Conservation (phyloP, 208 protist species). For the Trypanosomatidae sp. region DNA sequence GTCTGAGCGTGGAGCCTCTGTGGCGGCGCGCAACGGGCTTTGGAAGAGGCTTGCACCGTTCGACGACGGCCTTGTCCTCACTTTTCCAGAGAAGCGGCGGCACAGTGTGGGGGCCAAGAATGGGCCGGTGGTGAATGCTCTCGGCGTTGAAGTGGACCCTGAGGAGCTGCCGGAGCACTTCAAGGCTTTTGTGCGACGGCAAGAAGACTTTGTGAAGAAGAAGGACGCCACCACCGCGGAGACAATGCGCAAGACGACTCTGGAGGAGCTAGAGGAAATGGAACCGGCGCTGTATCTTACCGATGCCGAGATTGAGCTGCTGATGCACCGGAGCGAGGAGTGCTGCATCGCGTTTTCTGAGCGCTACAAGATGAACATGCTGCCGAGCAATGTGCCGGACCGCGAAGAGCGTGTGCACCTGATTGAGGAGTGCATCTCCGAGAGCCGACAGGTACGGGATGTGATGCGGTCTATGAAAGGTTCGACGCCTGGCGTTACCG, state of each 20-base stretch:
- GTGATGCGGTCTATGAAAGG: slow-evolving; percentile 87
- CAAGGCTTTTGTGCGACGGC: slow-evolving; percentile 79
- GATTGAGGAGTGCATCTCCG: slow-evolving; percentile 77
- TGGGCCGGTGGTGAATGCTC: slow-evolving; percentile 52
- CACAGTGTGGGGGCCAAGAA: slow-evolving; percentile 11
- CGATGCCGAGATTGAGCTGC: slow-evolving; percentile 68
- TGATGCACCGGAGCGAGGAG: slow-evolving; percentile 62
- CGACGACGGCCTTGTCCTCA: slow-evolving; percentile 68
- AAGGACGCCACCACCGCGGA: slow-evolving; percentile 44
- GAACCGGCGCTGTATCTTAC: slow-evolving; percentile 79
- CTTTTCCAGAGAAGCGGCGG: slow-evolving; percentile 42
- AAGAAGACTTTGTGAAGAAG: slow-evolving; percentile 88
- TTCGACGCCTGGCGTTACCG: slow-evolving; percentile 49
- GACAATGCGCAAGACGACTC: slow-evolving; percentile 52
- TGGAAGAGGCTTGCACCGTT: slow-evolving; percentile 36
- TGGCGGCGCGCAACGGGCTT: slow-evolving; percentile 13
- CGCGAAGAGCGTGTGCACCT: slow-evolving; percentile 62
- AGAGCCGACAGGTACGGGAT: slow-evolving; percentile 79
- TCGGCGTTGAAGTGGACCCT: slow-evolving; percentile 62
- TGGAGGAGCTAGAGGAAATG: slow-evolving; percentile 81
- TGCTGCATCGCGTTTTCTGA: slow-evolving; percentile 60
- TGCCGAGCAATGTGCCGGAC: slow-evolving; percentile 77
- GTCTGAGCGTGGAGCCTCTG: neutral
- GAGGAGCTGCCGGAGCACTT: slow-evolving; percentile 76
- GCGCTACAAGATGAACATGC: slow-evolving; percentile 60